These are phyloP conservation scores for Camelina sativa DNA, from an alignment of 345 rosid species.

Conservation along the genomic window DNA sequence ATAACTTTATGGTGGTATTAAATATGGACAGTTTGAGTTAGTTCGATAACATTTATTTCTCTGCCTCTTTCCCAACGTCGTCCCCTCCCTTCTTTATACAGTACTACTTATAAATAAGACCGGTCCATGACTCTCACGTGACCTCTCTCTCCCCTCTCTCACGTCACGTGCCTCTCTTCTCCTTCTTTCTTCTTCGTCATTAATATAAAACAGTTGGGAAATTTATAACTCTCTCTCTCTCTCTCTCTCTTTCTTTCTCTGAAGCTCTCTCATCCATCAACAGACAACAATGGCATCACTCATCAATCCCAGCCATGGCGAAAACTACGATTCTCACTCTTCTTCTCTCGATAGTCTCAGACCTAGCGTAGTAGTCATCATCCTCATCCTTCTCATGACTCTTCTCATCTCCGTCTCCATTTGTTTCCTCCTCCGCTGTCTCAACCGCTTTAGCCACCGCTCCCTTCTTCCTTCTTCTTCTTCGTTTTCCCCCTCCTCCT, in stretches of 20 bases:
- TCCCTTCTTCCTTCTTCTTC: conserved; percentile 14
- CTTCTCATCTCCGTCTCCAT: conserved; percentile 66
- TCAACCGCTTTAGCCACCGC: conserved; percentile 60
- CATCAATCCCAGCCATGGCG: conserved; percentile 29
- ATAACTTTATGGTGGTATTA: conserved; percentile 19
- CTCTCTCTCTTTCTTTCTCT: background rate
- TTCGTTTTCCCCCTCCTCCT: conserved; percentile 33
- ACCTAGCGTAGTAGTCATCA: conserved; percentile 65
- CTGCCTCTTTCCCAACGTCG: conserved; percentile 30
- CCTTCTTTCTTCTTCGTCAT: conserved; percentile 27
- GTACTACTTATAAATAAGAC: background rate
- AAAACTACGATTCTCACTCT: conserved; percentile 13
- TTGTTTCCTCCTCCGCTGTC: conserved; percentile 74
- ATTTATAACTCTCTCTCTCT: background rate
- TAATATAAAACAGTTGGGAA: conserved; percentile 22
- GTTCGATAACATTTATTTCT: conserved; percentile 43
- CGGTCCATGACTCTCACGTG: conserved; percentile 44
- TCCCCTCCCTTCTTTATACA: background rate
- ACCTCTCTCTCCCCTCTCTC: conserved; percentile 1
- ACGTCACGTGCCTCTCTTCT: conserved; percentile 37
- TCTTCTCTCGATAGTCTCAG: conserved; percentile 57
- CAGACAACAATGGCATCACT: conserved; percentile 38
- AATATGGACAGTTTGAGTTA: conserved; percentile 34
- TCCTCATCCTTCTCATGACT: conserved; percentile 62
- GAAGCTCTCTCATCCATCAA: background rate